Base-by-base conservation (phyloP, 169 alveolate species). In the Pseudocohnilembus persalinus region DNA sequence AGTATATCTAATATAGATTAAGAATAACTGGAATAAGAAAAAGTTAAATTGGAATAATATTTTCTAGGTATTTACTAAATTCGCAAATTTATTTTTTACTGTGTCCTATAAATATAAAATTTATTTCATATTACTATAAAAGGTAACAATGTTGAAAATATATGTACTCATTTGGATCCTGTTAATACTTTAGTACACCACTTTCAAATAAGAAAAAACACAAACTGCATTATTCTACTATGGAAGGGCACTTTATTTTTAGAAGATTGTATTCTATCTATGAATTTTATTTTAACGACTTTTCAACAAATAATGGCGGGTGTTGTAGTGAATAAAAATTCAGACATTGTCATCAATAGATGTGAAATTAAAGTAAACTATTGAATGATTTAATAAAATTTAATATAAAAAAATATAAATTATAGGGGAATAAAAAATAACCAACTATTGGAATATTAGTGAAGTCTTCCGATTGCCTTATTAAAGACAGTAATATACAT, bases 341-440 rank as follows among this genome's bases (percentile, higher is more conserved):
- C 93, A 27, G 88, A 88, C 65, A 76, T 91, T 0, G 88, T 85
- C 32, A n/a, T 92, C 20, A 86, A 85, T 25, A 81, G 88, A 31
- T 86, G 93, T 68, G 96, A 92, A 75, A 65, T 92, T 26, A 89
- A 90, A 81, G 96, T 94, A 31, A 68, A 79, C 29, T 35, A 79
- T 28, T 28, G 26, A 11, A 49, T 11, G 26, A 49, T 28, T 63
- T 34, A 6, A 79, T 63, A 29, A 79, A 49, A 26, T 35, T 31
- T 77, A 77, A 77, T 31, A 29, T 29, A 30, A 20, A 31, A 25
- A 33, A 20, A 33, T 77, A 33, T 31, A 11, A 26, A 31, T 76
- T 76, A 29, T 29, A 31, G 27, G 0, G 0, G 0, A 73, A 73
- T 27, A 15, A 73, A 73, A n/a, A 73, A 73, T 73, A 73, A n/a